These are phyloP conservation scores for Aspergillus sp. DNA, from an alignment of 2,329 filamentous ascomycete species.

Conservation along the genomic window DNA sequence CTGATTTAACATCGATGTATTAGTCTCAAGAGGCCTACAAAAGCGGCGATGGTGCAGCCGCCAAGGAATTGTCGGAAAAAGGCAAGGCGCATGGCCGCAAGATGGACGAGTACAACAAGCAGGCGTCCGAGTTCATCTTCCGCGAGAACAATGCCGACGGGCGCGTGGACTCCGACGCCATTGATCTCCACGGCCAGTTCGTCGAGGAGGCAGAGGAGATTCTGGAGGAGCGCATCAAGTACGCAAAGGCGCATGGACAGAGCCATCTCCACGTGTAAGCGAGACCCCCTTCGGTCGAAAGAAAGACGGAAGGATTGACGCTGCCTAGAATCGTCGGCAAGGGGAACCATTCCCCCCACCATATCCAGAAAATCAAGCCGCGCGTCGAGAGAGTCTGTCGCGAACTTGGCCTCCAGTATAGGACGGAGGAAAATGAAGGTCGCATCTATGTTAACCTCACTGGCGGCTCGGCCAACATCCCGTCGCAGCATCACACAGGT, in stretches of 20 bases:
- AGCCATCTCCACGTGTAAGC: slow-evolving; percentile 71
- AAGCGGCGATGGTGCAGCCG: slow-evolving; percentile 69
- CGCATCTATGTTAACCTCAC: slow-evolving; percentile 80
- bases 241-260: slow-evolving; percentile 64
- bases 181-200: slow-evolving; percentile 90
- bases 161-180: slow-evolving; percentile 67
- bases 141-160: slow-evolving; percentile 80
- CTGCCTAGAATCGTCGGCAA: slow-evolving; percentile 70
- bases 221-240: slow-evolving; percentile 72
- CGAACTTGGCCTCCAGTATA: slow-evolving; percentile 71
- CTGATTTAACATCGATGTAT: too few relatives aligned
- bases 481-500: slow-evolving; percentile 29
- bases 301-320: not conserved
- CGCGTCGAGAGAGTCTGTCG: slow-evolving; percentile 77
- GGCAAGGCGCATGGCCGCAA: slow-evolving; percentile 73
- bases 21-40: slow-evolving; percentile 73
- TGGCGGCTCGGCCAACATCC: slow-evolving; percentile 54
- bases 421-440: slow-evolving; percentile 81
- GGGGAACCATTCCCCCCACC: slow-evolving; percentile 73
- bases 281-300: not conserved
- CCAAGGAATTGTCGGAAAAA: slow-evolving; percentile 74
- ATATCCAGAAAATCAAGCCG: slow-evolving; percentile 94
- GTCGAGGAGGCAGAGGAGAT: slow-evolving; percentile 93
- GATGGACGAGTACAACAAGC: slow-evolving; percentile 82
- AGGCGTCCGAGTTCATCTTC: slow-evolving; percentile 91